Evolutionary conservation across 768 basidiomycete genomes (phyloP).

Genomic region (Stropharia rugosoannulata): DNA sequence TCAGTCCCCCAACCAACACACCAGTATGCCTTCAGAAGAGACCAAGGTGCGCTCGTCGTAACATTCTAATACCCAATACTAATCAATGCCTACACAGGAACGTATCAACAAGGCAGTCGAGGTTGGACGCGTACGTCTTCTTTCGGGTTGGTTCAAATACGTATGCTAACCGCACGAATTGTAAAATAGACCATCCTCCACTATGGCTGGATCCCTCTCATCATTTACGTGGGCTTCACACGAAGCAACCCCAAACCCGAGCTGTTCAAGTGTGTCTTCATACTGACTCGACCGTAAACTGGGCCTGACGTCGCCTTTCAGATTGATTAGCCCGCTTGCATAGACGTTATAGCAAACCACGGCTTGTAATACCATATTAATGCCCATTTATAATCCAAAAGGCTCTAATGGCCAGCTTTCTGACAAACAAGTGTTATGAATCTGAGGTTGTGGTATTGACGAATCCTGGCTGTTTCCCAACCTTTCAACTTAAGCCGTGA

Average conservation of each 20-base stretch:
- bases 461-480: not conserved
- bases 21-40: constrained; percentile 83
- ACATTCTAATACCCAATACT: not conserved
- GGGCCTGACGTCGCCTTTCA: constrained; percentile 29
- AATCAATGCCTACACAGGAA: constrained; percentile 49
- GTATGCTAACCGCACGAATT: not conserved
- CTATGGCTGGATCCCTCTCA: constrained; percentile 95
- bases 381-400: constrained; percentile 24
- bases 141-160: not conserved
- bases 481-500: constrained; percentile 23
- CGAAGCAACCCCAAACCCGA: constrained; percentile 93
- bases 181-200: constrained; percentile 76
- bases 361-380: constrained; percentile 22
- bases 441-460: not conserved
- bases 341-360: constrained; percentile 33
- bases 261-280: constrained; percentile 80
- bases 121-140: constrained; percentile 62
- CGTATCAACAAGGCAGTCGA: constrained; percentile 81
- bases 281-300: not conserved
- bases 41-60: constrained; percentile 62
- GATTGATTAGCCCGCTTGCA: constrained; percentile 92
- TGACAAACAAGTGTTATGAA: not conserved
- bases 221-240: constrained; percentile 94
- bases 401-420: constrained; percentile 9
- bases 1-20: constrained; percentile 18